A percentile compares a stretch with the other conserved stretches of the same genome.
phyloP scores from a whole-genome alignment of 176 grass and related monocot species.

The Leersia perrieri region DNA sequence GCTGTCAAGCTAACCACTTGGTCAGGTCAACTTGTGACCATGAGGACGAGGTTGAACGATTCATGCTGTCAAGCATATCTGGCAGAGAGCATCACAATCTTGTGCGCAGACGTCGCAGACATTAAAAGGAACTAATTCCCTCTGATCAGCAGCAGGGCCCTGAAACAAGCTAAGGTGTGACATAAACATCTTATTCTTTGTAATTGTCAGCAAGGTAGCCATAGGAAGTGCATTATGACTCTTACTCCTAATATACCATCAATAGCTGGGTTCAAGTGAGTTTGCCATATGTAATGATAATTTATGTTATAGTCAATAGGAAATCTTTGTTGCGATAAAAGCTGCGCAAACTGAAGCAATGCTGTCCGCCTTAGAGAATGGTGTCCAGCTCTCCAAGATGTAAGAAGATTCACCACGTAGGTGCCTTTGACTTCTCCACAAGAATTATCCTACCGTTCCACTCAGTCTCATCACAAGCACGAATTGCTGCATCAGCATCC shows the following conservation, averaged over 20 bases:
- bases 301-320: slow-evolving; percentile 45
- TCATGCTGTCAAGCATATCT: slow-evolving; percentile 28
- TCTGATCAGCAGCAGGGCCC: slow-evolving; percentile 53
- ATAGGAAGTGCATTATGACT: slow-evolving; percentile 51
- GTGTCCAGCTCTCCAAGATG: not conserved
- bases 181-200: slow-evolving; percentile 45
- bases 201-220: slow-evolving; percentile 37
- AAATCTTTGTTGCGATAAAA: slow-evolving; percentile 35
- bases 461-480: slow-evolving; percentile 66
- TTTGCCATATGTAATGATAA: slow-evolving; percentile 50
- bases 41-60: slow-evolving; percentile 31
- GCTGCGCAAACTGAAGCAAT: slow-evolving; percentile 38
- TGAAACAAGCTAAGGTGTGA: slow-evolving; percentile 63
- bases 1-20: slow-evolving; percentile 2
- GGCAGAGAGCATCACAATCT: slow-evolving; percentile 3
- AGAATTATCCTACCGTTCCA: slow-evolving; percentile 92
- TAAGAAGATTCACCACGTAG: slow-evolving; percentile 47
- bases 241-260: slow-evolving; percentile 54
- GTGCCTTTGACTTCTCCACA: slow-evolving; percentile 86
- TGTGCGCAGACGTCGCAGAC: slow-evolving; percentile 43
- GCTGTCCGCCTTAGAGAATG: not conserved
- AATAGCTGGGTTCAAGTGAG: slow-evolving; percentile 50
- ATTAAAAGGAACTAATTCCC: slow-evolving; percentile 50
- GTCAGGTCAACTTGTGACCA: slow-evolving; percentile 1
- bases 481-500: slow-evolving; percentile 91